phyloP scores from a whole-genome alignment of 2,329 filamentous ascomycete genomes.

The Calycina marina region DNA sequence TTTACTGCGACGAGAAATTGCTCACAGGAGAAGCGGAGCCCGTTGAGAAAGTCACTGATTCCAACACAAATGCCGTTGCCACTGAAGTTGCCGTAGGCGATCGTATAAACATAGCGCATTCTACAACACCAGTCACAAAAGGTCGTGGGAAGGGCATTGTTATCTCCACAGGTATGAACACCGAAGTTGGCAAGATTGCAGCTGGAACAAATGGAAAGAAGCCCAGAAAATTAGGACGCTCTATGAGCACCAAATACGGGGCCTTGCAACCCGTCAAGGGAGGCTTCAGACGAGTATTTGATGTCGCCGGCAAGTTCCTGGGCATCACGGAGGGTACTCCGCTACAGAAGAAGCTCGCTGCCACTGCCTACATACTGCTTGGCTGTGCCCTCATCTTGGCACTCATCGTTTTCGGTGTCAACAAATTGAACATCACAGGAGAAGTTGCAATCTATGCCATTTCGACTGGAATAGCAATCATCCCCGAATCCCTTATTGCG shows the following conservation, averaged over 20 bases:
- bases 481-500: slow-evolving; percentile 41
- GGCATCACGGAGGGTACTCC: slow-evolving; percentile 49
- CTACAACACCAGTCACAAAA: slow-evolving; percentile 38
- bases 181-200: slow-evolving; percentile 42
- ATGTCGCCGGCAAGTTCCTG: slow-evolving; percentile 37
- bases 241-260: slow-evolving; percentile 31
- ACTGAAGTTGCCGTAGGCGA: slow-evolving; percentile 32
- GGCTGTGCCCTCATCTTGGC: slow-evolving; percentile 33
- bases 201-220: slow-evolving; percentile 32
- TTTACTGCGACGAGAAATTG: slow-evolving; percentile 79
- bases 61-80: slow-evolving; percentile 25
- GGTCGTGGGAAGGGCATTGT: slow-evolving; percentile 39
- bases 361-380: slow-evolving; percentile 49
- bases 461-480: slow-evolving; percentile 36
- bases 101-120: slow-evolving; percentile 39
- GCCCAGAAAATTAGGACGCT: slow-evolving; percentile 38
- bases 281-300: slow-evolving; percentile 30
- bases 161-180: slow-evolving; percentile 38
- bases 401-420: slow-evolving; percentile 26
- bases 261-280: slow-evolving; percentile 33
- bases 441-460: slow-evolving; percentile 21
- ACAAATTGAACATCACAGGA: slow-evolving; percentile 25
- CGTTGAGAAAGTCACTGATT: slow-evolving; percentile 59
- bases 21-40: slow-evolving; percentile 95
- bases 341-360: slow-evolving; percentile 48